Conservation (phyloP, 345 rosid species). For the Balakata baccata region DNA sequence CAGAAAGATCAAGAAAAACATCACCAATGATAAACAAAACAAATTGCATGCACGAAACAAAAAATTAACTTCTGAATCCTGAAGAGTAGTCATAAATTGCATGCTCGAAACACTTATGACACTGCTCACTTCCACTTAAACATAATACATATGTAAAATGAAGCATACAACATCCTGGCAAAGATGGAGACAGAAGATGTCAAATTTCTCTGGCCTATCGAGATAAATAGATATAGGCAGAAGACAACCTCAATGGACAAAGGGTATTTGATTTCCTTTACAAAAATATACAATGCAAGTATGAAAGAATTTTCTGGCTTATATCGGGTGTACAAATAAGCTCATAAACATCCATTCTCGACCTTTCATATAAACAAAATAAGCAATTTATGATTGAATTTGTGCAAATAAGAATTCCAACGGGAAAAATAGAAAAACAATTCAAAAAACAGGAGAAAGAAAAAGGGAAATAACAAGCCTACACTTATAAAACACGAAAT, state of each 20-base stretch:
- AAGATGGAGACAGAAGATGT: background rate
- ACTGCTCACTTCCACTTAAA: background rate
- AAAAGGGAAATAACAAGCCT: too few species aligned
- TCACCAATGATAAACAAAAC: background rate
- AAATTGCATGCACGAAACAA: background rate
- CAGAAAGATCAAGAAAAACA: background rate
- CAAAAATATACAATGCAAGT: too few species aligned
- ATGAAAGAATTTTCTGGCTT: too few species aligned
- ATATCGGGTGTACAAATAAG: too few species aligned
- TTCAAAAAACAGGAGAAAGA: too few species aligned
- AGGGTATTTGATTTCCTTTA: too few species aligned
- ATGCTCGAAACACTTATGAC: background rate
- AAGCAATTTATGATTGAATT: too few species aligned
- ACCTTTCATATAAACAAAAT: too few species aligned
- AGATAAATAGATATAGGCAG: background rate
- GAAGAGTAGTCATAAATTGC: background rate
- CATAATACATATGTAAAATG: background rate
- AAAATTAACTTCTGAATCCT: background rate
- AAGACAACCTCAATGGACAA: background rate
- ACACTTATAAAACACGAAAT: too few species aligned
- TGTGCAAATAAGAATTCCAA: too few species aligned
- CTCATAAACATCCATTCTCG: too few species aligned
- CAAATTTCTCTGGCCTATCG: background rate
- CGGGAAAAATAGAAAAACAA: too few species aligned
- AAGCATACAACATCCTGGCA: background rate